A percentile compares a stretch with the other conserved stretches of the same genome.
Conservation (phyloP, 352 stramenopile species). For the Phytophthora sp. region DNA sequence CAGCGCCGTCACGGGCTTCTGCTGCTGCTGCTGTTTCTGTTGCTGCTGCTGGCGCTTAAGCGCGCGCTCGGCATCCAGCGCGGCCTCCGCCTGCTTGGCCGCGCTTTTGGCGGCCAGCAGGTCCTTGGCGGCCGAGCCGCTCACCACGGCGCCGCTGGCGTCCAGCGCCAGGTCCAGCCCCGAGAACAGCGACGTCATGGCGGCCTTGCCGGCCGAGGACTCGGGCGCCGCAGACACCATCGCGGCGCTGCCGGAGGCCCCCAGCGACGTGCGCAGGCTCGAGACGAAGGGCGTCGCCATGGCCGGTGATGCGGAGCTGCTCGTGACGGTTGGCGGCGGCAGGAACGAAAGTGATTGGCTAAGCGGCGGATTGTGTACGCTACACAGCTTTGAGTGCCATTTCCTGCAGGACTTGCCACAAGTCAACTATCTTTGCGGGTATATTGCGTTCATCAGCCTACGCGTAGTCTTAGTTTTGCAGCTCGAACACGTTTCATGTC, state of each 20-base stretch:
- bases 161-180: conserved; percentile 58
- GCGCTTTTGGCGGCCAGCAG: conserved; percentile 55
- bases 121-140: conserved; percentile 50
- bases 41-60: conserved; percentile 45
- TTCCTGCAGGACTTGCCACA: no score
- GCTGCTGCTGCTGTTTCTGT: conserved; percentile 28
- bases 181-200: conserved; percentile 67
- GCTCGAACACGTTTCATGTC: neutral
- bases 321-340: conserved; percentile 6
- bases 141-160: conserved; percentile 24
- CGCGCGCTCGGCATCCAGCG: conserved; percentile 22
- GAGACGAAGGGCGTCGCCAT: conserved; percentile 52
- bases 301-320: neutral
- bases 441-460: no score
- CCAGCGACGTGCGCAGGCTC: conserved; percentile 43
- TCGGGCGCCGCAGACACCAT: neutral
- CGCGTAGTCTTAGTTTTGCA: conserved; percentile 4
- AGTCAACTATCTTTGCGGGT: no score
- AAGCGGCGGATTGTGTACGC: no score
- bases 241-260: conserved; percentile 1
- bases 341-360: neutral
- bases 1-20: conserved; percentile 50
- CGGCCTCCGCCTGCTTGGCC: conserved; percentile 48
- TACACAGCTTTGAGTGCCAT: no score
- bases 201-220: conserved; percentile 17